phyloP scores from a whole-genome alignment of 2,329 filamentous ascomycete genomes.

The Alternaria consortialis region DNA sequence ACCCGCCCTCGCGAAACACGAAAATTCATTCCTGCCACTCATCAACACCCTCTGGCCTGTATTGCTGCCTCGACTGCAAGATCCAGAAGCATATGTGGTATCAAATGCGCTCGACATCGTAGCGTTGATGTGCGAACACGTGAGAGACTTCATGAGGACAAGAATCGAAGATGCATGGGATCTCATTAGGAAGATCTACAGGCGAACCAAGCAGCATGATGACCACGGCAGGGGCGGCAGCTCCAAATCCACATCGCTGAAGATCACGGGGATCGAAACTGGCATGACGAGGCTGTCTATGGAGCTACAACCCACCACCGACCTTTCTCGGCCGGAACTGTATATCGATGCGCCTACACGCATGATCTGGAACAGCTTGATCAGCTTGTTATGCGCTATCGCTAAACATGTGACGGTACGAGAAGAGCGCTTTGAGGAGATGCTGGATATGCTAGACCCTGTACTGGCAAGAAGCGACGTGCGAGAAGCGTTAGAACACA shows the following conservation, averaged over 20 bases:
- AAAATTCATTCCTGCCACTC: slow-evolving; percentile 85
- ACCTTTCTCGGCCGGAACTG: slow-evolving; percentile 24
- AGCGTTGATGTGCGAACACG: slow-evolving; percentile 71
- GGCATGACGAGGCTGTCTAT: slow-evolving; percentile 13
- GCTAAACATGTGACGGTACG: slow-evolving; percentile 70
- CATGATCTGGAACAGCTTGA: slow-evolving; percentile 71
- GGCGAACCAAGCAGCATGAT: slow-evolving; percentile 25
- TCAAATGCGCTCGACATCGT: slow-evolving; percentile 76
- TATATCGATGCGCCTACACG: slow-evolving; percentile 66
- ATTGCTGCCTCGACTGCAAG: slow-evolving; percentile 72
- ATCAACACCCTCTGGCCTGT: slow-evolving; percentile 93
- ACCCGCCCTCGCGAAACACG: slow-evolving; percentile 75
- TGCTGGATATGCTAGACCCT: slow-evolving; percentile 67
- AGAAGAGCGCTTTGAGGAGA: slow-evolving; percentile 75
- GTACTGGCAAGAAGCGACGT: slow-evolving; percentile 57
- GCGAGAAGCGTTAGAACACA: slow-evolving; percentile 65
- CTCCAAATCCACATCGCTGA: slow-evolving; percentile 5
- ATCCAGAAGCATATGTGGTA: slow-evolving; percentile 72
- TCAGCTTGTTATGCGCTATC: slow-evolving; percentile 68
- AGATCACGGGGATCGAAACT: slow-evolving; percentile 11
- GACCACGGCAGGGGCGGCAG: slow-evolving; percentile 1
- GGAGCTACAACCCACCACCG: neutral
- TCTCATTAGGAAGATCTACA: slow-evolving; percentile 53
- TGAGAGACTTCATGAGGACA: slow-evolving; percentile 81
- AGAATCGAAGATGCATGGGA: slow-evolving; percentile 79